Conservation (phyloP, 768 basidiomycete genomes). For the Goffeauzyma gilvescens region DNA sequence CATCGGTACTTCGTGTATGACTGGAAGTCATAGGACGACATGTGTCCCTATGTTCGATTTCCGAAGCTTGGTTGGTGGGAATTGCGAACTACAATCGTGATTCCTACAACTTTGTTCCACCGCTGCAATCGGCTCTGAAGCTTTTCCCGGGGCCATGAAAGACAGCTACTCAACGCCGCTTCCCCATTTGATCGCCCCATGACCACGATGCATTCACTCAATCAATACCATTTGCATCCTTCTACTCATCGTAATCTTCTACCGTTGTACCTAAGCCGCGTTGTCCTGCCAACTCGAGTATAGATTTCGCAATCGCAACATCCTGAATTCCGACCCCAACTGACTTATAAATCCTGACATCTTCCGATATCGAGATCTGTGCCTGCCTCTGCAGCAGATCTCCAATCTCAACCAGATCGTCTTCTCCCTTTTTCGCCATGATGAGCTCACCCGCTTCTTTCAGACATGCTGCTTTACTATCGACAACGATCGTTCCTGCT, state of each 20-base stretch:
- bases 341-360: slow-evolving; percentile 1
- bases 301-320: slow-evolving; percentile 54
- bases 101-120: too few relatives aligned
- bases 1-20: too few relatives aligned
- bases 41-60: too few relatives aligned
- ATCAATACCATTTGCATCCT: too few relatives aligned
- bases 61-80: too few relatives aligned
- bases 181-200: too few relatives aligned
- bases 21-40: too few relatives aligned
- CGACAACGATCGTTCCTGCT: slow-evolving; percentile 47
- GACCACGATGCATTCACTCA: too few relatives aligned
- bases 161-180: too few relatives aligned
- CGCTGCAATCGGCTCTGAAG: too few relatives aligned
- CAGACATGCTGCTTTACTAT: slow-evolving; percentile 52
- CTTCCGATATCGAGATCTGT: not conserved
- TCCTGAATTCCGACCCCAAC: slow-evolving; percentile 67
- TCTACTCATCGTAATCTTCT: slow-evolving; percentile 36
- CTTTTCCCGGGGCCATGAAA: too few relatives aligned
- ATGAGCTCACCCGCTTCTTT: slow-evolving; percentile 70
- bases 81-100: too few relatives aligned
- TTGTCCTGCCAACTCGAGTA: slow-evolving; percentile 45
- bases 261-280: slow-evolving; percentile 41
- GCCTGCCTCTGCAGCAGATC: slow-evolving; percentile 36
- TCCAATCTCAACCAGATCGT: slow-evolving; percentile 49
- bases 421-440: slow-evolving; percentile 34